Evolutionary conservation across 352 stramenopile genomes (phyloP), one percentile per base, ranked within the genome.

Genomic region (Elongisporangium prolatum): DNA sequence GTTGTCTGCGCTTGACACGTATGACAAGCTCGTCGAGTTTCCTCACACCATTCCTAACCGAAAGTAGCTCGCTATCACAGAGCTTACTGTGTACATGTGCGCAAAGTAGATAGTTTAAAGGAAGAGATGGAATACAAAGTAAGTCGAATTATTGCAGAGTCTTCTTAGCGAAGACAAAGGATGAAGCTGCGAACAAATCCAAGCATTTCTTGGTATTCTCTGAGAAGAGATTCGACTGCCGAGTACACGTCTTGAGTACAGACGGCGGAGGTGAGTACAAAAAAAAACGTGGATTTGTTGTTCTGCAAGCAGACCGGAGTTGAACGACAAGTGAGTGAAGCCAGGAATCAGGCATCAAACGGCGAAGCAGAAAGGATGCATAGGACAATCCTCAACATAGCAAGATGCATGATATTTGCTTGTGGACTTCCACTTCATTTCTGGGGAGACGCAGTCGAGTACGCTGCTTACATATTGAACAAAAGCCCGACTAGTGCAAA

Each of bases 311-410:
- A 44, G 2, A 66, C 53, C 0, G 65, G 65, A 1, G 57, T 77
- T 0, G 48, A 38, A 0, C n/a, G 72, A 0, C 63, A 80, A 77
- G n/a, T n/a, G n/a, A n/a, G n/a, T n/a, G n/a, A n/a, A n/a, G n/a
- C n/a, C n/a, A n/a, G n/a, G n/a, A n/a, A 75, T 14, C 49, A 69
- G 10, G 60, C 66, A 0, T 52, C 37, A 0, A 81, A 77, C n/a
- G 66, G 69, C 0, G 77, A 80, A 44, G 65, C 60, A 0, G 69
- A 74, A 9, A 24, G 64, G 1, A 75, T 80, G 60, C 65, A 72
- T 21, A n/a, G 59, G 0, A 74, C 62, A 0, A 52, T 72, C 0
- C 59, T 73, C 50, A 71, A 77, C 48, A 65, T 75, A 50, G 52
- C 63, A 0, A 37, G 69, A 6, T 69, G 63, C 25, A 70, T 71